Base-by-base conservation (phyloP, 257 asterid species). In the Forsythia suspensa region DNA sequence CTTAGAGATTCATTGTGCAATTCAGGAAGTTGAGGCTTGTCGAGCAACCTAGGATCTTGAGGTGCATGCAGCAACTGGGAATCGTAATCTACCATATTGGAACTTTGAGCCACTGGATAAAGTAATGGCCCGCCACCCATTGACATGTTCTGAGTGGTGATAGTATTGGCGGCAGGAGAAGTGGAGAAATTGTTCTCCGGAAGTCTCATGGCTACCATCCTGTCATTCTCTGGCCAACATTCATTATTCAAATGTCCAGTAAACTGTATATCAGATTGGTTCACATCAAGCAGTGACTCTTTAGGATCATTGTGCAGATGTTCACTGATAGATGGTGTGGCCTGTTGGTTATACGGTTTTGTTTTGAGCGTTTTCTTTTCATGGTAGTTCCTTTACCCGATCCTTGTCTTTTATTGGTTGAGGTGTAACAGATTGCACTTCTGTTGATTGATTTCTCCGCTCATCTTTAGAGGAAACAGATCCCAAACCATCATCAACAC, bases 401-500 rank as follows among this genome's bases (percentile, higher is more conserved):
- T 78, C 89, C 65, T 86, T 82, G 48, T 77, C 89, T 63, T 73
- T 84, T 63, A 79, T 73, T 51, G 77, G 76, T 39, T 80, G 84
- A 75, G 80, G 69, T 65, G 78, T 44, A 73, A 20, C 77, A 44
- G 79, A 77, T 37, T 57, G 68, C 34, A 73, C 63, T 70, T 73
- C 88, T 59, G 63, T 24, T 18, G 81, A 73, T 67, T 80, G 86
- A 77, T 81, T 89, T 79, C 79, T 88, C 81, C 84, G 67, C 73
- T 76, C 86, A 80, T 82, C 89, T 81, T 73, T 87, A 36, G 97
- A 93, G 5, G 97, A 93, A 67, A 90, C 91, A 61, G 94, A 89
- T 40, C 83, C 91, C 57, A 80, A 65, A 57, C 88, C 90, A 81
- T 91, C 88, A 70, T 87, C 87, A 8, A 73, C 70, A 0, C 88